Evolutionary conservation across 2,329 filamentous ascomycete species (phyloP), one percentile per base, ranked within the genome.

Genomic region (Corinectria fuckeliana): DNA sequence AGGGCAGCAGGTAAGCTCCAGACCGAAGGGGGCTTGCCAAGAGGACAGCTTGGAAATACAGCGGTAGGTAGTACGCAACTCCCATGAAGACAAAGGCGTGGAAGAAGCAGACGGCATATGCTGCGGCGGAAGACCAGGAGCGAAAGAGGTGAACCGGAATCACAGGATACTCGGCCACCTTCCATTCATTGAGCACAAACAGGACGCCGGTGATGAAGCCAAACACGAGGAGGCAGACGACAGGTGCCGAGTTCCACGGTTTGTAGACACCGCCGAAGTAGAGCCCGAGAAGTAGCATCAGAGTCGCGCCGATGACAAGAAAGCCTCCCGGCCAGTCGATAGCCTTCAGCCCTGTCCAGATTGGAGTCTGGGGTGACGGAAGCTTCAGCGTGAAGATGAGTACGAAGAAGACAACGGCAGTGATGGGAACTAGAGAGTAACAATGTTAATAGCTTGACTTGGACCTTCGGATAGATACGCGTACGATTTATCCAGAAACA

Each of bases 11-110:
- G 11, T 89, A 81, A 0, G 89, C 71, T 4, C 83, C 83, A 0
- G 86, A 90, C n/a, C 79, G 78, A 30, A 90, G 76, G 0, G 88
- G 86, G 0, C 81, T 81, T 1, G 85, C 85, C 50, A 82, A 81
- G 2, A 88, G 81, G 0, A 88, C 89, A 3, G 87, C 83, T 71
- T 93, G 91, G 53, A 91, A 88, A 74, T 89, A 93, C 0, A 92
- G 80, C 0, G 91, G 91, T 23, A 92, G 78, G 68, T 90, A 93
- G 74, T 91, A 93, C 49, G 87, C 84, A 1, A 81, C 81, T 0
- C 82, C 85, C 38, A 90, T 88, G 72, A 89, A 90, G 30, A 86
- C 83, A 68, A 87, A 78, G 0, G 76, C 77, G 60, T 85, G 81
- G 56, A 78, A 76, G 50, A 81, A 78, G 34, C 72, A 75, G 3